Conservation (phyloP, 1,284 basidiomycete species). For the Leccinum pachyderme region DNA sequence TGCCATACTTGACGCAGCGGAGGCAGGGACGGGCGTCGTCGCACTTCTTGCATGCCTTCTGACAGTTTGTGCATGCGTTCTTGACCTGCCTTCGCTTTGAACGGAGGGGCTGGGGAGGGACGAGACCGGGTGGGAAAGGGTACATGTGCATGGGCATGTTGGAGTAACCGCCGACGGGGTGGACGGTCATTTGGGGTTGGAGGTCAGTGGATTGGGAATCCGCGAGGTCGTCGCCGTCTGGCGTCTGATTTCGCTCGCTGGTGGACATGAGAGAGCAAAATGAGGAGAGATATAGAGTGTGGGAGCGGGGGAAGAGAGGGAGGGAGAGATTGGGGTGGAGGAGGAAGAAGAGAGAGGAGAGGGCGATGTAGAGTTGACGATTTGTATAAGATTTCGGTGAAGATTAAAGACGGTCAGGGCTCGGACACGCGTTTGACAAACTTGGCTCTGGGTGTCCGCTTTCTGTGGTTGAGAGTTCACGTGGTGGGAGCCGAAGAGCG, state of each 20-base stretch:
- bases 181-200: conserved; percentile 50
- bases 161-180: conserved; percentile 49
- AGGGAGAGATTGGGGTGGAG: conserved; percentile 2
- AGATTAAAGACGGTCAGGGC: conserved; percentile 34
- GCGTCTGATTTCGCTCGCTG: conserved; percentile 38
- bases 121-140: conserved; percentile 53
- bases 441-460: conserved; percentile 35
- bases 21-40: conserved; percentile 85
- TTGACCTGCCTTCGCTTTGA: conserved; percentile 86
- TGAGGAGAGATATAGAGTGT: conserved; percentile 8
- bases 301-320: not conserved
- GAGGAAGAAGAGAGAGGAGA: conserved; percentile 7
- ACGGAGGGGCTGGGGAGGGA: conserved; percentile 48
- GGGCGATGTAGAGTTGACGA: conserved; percentile 27
- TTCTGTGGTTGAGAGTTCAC: conserved; percentile 30
- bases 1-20: conserved; percentile 83
- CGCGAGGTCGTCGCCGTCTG: conserved; percentile 36
- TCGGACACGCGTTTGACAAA: conserved; percentile 38
- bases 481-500: conserved; percentile 35
- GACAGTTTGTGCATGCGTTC: conserved; percentile 87
- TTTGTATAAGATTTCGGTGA: conserved; percentile 33
- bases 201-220: conserved; percentile 40
- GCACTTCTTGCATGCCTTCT: conserved; percentile 89
- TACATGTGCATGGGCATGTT: conserved; percentile 65
- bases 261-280: conserved; percentile 28